Conservation (phyloP, 306 rosid species). For the Hylodesmum podocarpum region DNA sequence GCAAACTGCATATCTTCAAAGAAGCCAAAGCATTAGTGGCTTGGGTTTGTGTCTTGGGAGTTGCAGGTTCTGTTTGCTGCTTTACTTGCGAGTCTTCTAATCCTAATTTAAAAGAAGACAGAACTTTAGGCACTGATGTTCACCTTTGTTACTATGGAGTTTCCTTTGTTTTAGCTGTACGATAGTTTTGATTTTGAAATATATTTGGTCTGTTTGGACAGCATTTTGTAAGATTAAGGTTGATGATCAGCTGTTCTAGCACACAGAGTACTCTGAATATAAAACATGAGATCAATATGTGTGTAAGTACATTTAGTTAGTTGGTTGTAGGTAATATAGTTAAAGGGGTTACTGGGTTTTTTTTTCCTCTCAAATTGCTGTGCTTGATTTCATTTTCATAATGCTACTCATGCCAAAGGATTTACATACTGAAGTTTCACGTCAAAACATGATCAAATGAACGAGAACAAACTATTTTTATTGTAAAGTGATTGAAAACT, state of each 20-base stretch:
- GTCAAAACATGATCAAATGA: neutral
- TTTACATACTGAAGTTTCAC: neutral
- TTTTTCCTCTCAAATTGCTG: neutral
- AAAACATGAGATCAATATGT: neutral
- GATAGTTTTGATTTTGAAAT: neutral
- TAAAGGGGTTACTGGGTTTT: neutral
- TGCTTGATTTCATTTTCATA: neutral
- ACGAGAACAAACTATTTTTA: neutral
- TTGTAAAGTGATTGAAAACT: neutral
- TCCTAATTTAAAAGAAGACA: neutral
- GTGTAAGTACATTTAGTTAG: neutral
- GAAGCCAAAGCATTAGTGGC: slow-evolving; percentile 1
- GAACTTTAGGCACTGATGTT: neutral
- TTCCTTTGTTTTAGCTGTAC: neutral
- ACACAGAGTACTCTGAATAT: neutral
- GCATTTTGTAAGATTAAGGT: neutral
- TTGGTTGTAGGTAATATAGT: neutral
- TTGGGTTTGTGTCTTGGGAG: neutral
- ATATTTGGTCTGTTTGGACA: neutral
- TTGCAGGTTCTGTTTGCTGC: neutral
- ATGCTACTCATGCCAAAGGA: neutral
- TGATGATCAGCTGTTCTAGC: neutral
- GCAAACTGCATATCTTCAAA: neutral
- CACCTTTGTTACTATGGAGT: neutral
- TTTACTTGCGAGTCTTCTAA: neutral